Evolutionary conservation across 768 basidiomycete species (phyloP), one percentile per base, ranked within the genome.

Genomic region (Agaricus blazei): DNA sequence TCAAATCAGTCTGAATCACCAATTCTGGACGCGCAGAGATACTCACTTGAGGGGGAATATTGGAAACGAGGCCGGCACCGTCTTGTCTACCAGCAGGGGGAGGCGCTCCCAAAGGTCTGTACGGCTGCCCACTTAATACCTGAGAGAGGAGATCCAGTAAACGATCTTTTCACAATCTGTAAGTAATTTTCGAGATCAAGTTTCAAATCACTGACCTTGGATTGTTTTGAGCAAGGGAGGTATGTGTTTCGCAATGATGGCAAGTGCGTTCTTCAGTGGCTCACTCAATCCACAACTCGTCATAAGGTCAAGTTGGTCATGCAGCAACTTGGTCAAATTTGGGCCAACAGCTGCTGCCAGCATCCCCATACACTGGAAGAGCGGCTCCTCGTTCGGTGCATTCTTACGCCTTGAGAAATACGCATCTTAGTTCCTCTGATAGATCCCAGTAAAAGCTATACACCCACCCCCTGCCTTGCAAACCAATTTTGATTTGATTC

Each of bases 361-460:
- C 93, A 98, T 96, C 37, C 93, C 93, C 57, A 99, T 82, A 70
- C 97, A 98, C 76, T 98, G 92, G 65, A 99, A 98, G 56, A 98
- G 93, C 0, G 95, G 89, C 60, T 93, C 93, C 68, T 98, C 95
- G 14, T 88, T 86, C 2, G 91, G 90, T 1, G 93, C 90, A 65
- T 93, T 94, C 77, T 94, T 96, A 65, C 87, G 85, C 55, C 84
- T 87, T 59, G 29, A 28, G 3, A 51, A 42, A 51, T 38, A 38
- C 24, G 29, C n/a, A 34, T 38, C 27, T 19, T 58, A 24, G 42
- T 19, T 1, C 23, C 26, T 27, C 9, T 42, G 19, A 19, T 34
- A 42, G 31, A 27, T 49, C 28, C 34, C 42, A 44, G 37, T 23
- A 29, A 44, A n/a, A 40, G 9, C 2, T 1, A 34, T 3, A 34